These are phyloP conservation scores for Aschersonia sp. DNA, from an alignment of 2,329 filamentous ascomycete genomes.

Conservation along the genomic window DNA sequence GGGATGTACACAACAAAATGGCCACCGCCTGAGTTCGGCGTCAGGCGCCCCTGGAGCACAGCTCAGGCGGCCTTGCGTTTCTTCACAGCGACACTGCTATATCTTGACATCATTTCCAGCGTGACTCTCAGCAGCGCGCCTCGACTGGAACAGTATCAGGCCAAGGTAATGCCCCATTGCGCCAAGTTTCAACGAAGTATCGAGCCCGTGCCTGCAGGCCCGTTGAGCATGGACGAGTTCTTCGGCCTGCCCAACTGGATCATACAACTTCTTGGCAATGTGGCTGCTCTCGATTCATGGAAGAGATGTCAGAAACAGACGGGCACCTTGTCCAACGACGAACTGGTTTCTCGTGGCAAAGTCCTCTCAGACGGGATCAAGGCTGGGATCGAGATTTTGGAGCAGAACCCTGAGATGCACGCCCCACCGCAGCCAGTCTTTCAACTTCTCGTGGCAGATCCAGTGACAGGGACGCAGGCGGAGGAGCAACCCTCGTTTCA, in stretches of 20 bases:
- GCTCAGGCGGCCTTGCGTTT: conserved; percentile 32
- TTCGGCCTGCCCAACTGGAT: conserved; percentile 44
- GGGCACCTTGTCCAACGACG: conserved; percentile 27
- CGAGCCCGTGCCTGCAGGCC: conserved; percentile 10
- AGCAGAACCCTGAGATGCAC: conserved; percentile 7
- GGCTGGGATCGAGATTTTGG: conserved; percentile 15
- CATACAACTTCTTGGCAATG: conserved; percentile 36
- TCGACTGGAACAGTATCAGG: conserved; percentile 25
- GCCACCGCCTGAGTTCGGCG: conserved; percentile 18
- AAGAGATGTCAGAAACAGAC: conserved; percentile 31
- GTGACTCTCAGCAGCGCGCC: conserved; percentile 28
- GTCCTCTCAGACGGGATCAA: conserved; percentile 23
- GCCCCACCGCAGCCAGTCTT: neutral
- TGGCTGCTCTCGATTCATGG: conserved; percentile 37
- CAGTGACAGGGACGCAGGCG: conserved; percentile 7
- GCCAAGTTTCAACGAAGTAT: conserved; percentile 6
- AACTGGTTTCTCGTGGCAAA: conserved; percentile 29
- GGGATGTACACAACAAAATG: conserved; percentile 15
- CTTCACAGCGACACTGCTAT: conserved; percentile 30
- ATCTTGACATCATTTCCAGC: conserved; percentile 34
- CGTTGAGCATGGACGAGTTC: conserved; percentile 32
- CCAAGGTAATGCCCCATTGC: conserved; percentile 20
- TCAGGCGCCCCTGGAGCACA: conserved; percentile 24
- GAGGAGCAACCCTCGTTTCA: conserved; percentile 13
- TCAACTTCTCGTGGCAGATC: conserved; percentile 6